These are phyloP conservation scores for Cymbopogon citratus DNA, from an alignment of 176 grass and related monocot genomes.

Conservation along the genomic window DNA sequence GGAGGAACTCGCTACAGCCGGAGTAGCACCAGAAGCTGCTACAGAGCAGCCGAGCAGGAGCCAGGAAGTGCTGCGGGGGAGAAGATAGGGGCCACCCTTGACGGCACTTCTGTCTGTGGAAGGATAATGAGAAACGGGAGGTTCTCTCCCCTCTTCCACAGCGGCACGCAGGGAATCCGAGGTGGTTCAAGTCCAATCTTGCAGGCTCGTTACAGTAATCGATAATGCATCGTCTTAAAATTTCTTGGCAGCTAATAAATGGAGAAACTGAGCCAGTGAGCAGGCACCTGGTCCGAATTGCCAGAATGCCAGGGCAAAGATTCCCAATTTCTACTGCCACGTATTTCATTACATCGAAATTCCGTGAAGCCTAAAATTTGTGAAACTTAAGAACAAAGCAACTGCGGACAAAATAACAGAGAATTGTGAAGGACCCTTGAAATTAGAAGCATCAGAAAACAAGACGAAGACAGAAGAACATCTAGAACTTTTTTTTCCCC, in stretches of 20 bases:
- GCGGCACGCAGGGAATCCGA: constrained; percentile 24
- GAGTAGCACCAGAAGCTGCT: background rate
- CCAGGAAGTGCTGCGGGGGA: too few species aligned
- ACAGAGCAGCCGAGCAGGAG: background rate
- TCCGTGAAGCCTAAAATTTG: background rate
- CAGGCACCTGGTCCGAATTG: background rate
- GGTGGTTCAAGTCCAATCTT: background rate
- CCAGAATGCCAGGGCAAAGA: background rate
- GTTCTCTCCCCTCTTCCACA: background rate
- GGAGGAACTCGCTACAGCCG: background rate
- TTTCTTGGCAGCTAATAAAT: constrained; percentile 6
- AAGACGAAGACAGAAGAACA: background rate
- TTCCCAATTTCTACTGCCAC: background rate
- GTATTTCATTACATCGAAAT: background rate
- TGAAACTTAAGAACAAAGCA: background rate
- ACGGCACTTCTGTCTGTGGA: background rate
- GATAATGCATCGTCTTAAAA: background rate
- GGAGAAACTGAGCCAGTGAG: background rate
- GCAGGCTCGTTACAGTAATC: background rate
- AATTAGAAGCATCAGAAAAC: background rate
- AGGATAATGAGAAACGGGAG: background rate
- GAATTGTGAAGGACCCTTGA: background rate
- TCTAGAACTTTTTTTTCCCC: background rate
- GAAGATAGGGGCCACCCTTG: too few species aligned
- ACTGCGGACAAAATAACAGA: background rate